phyloP scores from a whole-genome alignment of 2,329 filamentous ascomycete genomes.

The Paecilomyces fulvus region DNA sequence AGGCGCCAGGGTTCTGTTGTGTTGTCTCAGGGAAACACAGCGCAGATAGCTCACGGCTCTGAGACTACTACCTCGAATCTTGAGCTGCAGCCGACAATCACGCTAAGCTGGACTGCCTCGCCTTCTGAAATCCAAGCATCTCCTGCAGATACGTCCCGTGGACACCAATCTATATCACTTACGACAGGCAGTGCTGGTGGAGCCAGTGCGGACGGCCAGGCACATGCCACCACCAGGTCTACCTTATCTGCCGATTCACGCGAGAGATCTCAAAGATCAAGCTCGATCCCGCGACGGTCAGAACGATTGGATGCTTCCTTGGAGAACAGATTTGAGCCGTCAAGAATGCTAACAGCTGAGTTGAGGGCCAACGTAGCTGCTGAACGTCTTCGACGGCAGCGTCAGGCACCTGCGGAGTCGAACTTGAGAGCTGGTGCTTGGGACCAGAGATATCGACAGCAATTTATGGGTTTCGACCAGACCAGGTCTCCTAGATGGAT shows the following conservation, averaged over 20 bases:
- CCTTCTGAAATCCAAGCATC: conserved; percentile 30
- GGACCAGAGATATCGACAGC: conserved; percentile 26
- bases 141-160: conserved; percentile 14
- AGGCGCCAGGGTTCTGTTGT: conserved; percentile 34
- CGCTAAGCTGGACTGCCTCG: conserved; percentile 33
- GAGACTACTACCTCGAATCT: conserved; percentile 13
- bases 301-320: conserved; percentile 18
- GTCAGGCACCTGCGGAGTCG: conserved; percentile 26
- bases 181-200: conserved; percentile 16
- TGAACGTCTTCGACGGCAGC: conserved; percentile 32
- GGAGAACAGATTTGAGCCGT: conserved; percentile 18
- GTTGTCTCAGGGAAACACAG: conserved; percentile 26
- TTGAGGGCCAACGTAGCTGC: conserved; percentile 30
- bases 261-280: conserved; percentile 22
- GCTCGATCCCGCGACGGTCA: conserved; percentile 25
- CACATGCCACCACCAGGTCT: conserved; percentile 11
- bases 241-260: conserved; percentile 12
- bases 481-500: conserved; percentile 30
- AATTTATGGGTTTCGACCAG: conserved; percentile 24
- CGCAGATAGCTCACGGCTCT: conserved; percentile 15
- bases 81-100: conserved; percentile 25
- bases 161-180: conserved; percentile 12
- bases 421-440: conserved; percentile 20
- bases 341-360: conserved; percentile 23
- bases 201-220: conserved; percentile 7